Percentiles rank a stretch among this genome's conserved stretches.
phyloP scores from a whole-genome alignment of 1,139 yeast genomes.

The Geotrichum klebahnii region DNA sequence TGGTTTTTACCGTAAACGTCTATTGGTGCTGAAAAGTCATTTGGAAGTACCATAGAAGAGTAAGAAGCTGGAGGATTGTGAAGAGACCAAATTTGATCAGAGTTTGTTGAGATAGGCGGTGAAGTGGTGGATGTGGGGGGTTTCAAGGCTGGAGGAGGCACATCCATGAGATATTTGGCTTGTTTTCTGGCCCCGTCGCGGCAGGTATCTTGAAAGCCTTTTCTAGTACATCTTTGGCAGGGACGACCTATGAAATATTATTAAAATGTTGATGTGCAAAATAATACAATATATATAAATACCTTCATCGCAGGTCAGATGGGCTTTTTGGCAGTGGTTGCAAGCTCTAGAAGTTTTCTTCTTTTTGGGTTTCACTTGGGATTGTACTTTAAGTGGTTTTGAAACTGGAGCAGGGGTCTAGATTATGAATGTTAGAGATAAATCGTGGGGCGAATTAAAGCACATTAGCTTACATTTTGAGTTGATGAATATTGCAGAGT shows the following conservation, averaged over 20 bases:
- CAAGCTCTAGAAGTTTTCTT: conserved; percentile 83
- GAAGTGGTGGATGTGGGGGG: conserved; percentile 2
- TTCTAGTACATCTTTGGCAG: conserved; percentile 66
- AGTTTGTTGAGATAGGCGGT: background rate
- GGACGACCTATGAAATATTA: conserved; percentile 49
- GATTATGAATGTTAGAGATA: background rate
- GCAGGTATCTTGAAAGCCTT: conserved; percentile 63
- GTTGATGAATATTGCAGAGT: background rate
- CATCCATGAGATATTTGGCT: conserved; percentile 60
- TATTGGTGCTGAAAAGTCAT: background rate
- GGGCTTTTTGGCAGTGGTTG: conserved; percentile 81
- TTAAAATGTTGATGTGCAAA: background rate
- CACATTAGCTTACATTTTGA: background rate
- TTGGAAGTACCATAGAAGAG: conserved; percentile 16
- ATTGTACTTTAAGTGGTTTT: background rate
- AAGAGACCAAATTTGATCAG: background rate
- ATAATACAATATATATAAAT: background rate
- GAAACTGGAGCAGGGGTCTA: background rate
- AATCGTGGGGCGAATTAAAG: background rate
- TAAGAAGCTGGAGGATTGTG: background rate
- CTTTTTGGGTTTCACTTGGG: conserved; percentile 25
- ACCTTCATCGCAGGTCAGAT: conserved; percentile 75
- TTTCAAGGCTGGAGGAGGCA: conserved; percentile 17
- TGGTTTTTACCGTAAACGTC: background rate
- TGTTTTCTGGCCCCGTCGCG: conserved; percentile 83